Evolutionary conservation across 129 eudicot species (phyloP), one percentile per base, ranked within the genome.

Genomic region (Solidago caesia): DNA sequence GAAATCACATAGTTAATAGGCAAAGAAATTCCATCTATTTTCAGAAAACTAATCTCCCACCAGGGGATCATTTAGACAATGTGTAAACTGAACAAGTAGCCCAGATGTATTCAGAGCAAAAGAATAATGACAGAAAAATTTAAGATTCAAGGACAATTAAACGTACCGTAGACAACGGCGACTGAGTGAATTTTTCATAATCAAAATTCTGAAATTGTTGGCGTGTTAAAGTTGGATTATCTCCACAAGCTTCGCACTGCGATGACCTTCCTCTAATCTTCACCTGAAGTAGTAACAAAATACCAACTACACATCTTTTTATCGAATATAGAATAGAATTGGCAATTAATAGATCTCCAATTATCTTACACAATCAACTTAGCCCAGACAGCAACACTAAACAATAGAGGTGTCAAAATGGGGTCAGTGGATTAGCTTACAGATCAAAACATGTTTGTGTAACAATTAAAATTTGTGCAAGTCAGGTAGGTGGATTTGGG

Each of bases 171-270:
- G 97, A 84, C 26, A 91, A 78, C 26, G 91, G 91, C 73, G 91
- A 80, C 44, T 87, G 88, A 13, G 99, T 95, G 85, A 94, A 94
- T 8, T 51, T 87, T 78, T 94, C 99, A 55, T 94, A 94, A 82
- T 94, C 99, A 53, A 94, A 91, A 8, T 73, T 81, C 62, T 77
- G 81, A 69, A 94, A 91, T 8, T 85, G 70, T 72, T 91, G 68
- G 45, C 27, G 64, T 49, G 90, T 85, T 69, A 94, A 66, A 26
- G 82, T 63, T 13, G 85, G 49, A 79, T 83, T 81, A 58, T 94
- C 91, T 77, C 99, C 97, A 75, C 99, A 94, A 79, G 88, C 96
- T 85, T 88, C 87, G 79, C 99, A 94, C 7, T 85, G 86, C 62
- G 41, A 73, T 44, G 96, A 91, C 76, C 91, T 87, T 79, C 97